Conservation (phyloP, 2,329 filamentous ascomycete genomes). For the Pyrenophora tritici-repentis region DNA sequence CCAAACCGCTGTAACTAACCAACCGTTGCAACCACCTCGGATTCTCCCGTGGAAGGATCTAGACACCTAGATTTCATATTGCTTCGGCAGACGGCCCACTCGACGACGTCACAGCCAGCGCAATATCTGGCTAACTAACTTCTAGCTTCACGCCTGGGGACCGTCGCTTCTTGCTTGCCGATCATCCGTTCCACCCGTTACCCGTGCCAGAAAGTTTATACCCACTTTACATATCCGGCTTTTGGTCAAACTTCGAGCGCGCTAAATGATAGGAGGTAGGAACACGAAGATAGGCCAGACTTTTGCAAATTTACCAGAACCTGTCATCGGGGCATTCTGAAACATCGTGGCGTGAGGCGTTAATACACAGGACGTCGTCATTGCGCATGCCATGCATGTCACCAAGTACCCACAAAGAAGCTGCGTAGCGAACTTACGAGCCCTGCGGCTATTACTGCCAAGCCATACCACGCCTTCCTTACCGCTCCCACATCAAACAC, state of each 20-base stretch:
- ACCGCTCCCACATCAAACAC: background rate
- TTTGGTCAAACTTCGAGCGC: background rate
- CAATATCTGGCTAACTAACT: background rate
- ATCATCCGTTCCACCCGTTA: background rate
- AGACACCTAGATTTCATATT: background rate
- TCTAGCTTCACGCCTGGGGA: constrained; percentile 1
- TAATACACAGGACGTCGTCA: too few relatives aligned
- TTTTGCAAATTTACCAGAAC: background rate
- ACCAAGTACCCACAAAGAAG: background rate
- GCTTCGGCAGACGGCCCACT: background rate
- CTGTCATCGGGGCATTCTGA: too few relatives aligned
- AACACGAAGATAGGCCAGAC: background rate
- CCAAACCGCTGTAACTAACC: background rate
- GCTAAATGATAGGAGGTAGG: background rate
- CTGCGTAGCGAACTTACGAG: too few relatives aligned
- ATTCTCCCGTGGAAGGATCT: background rate
- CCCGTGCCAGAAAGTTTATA: constrained; percentile 2
- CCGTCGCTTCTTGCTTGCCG: background rate
- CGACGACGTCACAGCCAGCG: constrained; percentile 7
- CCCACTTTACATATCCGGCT: background rate
- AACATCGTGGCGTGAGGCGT: too few relatives aligned
- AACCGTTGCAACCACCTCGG: background rate
- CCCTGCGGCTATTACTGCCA: too few relatives aligned
- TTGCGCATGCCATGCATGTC: background rate
- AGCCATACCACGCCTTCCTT: too few relatives aligned